These are phyloP conservation scores for Candida boleticola DNA, from an alignment of 805 yeast genomes.

Conservation along the genomic window DNA sequence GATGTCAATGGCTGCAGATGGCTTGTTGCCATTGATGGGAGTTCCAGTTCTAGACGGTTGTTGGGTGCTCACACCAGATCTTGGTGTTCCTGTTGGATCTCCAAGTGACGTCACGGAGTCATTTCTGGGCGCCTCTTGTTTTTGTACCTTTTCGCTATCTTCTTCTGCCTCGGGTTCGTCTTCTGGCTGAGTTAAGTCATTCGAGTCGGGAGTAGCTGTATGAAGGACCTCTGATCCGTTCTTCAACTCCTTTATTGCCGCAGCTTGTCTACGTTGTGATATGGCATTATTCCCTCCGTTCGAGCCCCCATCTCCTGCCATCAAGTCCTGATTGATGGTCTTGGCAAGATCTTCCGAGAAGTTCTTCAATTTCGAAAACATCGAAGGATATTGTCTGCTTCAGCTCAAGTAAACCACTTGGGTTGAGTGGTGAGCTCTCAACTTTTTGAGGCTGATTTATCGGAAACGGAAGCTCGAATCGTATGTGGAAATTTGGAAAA, in stretches of 20 bases:
- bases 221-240: conserved; percentile 32
- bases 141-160: background rate
- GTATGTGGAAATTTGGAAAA: too few relatives aligned
- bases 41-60: conserved; percentile 5
- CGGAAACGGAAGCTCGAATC: too few relatives aligned
- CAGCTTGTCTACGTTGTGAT: conserved; percentile 6
- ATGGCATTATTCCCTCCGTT: conserved; percentile 5
- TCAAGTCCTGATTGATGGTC: conserved; percentile 33
- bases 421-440: background rate
- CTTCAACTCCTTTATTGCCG: conserved; percentile 31
- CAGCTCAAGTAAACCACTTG: background rate
- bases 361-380: conserved; percentile 42
- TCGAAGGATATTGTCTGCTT: conserved; percentile 13
- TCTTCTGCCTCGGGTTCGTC: conserved; percentile 27
- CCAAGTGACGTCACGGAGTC: background rate
- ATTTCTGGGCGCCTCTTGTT: background rate
- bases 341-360: conserved; percentile 47
- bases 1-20: conserved; percentile 23
- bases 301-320: conserved; percentile 12
- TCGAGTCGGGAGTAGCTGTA: conserved; percentile 47
- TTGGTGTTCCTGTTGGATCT: background rate
- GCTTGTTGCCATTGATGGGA: background rate
- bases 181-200: conserved; percentile 45
- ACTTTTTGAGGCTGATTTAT: too few relatives aligned
- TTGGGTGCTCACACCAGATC: background rate